Evolutionary conservation across 2,329 filamentous ascomycete genomes (phyloP), one percentile per base, ranked within the genome.

Genomic region (Trichophyton equinum): DNA sequence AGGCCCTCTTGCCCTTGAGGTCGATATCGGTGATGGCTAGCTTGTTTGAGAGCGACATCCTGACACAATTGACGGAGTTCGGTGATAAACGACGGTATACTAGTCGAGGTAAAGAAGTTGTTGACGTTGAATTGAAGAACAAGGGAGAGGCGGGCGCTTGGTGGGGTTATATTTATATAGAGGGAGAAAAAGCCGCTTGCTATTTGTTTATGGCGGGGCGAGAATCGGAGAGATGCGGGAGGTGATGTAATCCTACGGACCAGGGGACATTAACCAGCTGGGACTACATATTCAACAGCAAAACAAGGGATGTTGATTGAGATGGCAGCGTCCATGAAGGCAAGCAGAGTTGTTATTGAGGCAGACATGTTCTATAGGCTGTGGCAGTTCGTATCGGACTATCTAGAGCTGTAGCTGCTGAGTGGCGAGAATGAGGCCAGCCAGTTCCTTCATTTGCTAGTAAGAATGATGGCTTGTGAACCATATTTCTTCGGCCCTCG

Each of bases 31-130:
- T 89, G 78, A 99, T 96, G 69, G 91, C 89, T 71, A 99, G 89
- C 84, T 99, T 99, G 85, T 86, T 96, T 71, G 91, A 89, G 75
- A 99, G 89, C 85, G 94, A 97, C 94, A 99, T 99, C 71, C 85
- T 15, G 36, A 5, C 40, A 42, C 36, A 57, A 57, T 57, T 57
- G 55, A 51, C 20, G 51, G 15, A 36, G 4, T 15, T 27, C 15
- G n/a, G 13, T 8, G 9, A 2, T 25, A 22, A 15, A 13, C 6
- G 20, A 15, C 15, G 25, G 20, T 13, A 51, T 5, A 27, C 13
- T 51, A 20, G 11, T 22, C 9, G 15, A 47, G 46, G 13, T 1
- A 2, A 9, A 25, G 27, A 55, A 36, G 36, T 25, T 56, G 55
- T 40, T 44, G 55, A 22, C 4, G 18, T 57, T 44, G n/a, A 44